Evolutionary conservation across 208 protist genomes (phyloP), one percentile per base, ranked within the genome.

Genomic region (Acanthamoeba castellanii): DNA sequence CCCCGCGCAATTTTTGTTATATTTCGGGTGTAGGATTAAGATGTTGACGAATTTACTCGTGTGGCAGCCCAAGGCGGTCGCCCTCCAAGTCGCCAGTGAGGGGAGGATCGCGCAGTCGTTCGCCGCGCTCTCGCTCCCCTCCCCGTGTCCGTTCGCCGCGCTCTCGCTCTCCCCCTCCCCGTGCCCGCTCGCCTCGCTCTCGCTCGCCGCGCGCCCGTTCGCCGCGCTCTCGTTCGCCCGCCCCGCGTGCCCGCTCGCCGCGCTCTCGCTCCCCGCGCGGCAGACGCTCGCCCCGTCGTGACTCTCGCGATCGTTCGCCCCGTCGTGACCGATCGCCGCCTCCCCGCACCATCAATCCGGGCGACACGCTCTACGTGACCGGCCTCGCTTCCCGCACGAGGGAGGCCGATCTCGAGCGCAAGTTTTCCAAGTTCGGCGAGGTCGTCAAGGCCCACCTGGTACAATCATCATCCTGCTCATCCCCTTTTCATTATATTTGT

Each of bases 301-400:
- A 42, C 16, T 88, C 78, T 27, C 78, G 78, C 42, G 76, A 13
- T 30, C 76, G 76, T 57, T 32, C n/a, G 8, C 70, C 32, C 4
- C 13, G 20, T 22, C 52, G 52, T 22, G 27, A 30, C 32, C 84
- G 84, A 6, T 91, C 84, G 27, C 84, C 84, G 2, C 84, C 84
- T 13, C n/a, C 55, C 11, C 47, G 57, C 16, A 72, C 84, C 16
- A 34, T 25, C 37, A 91, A 91, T 47, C 57, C 84, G 2, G 84
- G 84, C 7, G 84, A 91, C 30, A 91, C 84, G 3, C 84, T 91
- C 30, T 91, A 91, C 55, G 34, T 91, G 6, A 91, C 84, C 34
- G 84, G 84, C 20, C 84, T 91, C 30, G 50, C 84, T 27, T 25
- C 32, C 7, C 84, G 84, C 57, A 91, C 84, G 7, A 34, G 55